A percentile compares a stretch with the other conserved stretches of the same genome.
Conservation (phyloP, 441 rosid genomes). For the Metrosideros polymorpha region DNA sequence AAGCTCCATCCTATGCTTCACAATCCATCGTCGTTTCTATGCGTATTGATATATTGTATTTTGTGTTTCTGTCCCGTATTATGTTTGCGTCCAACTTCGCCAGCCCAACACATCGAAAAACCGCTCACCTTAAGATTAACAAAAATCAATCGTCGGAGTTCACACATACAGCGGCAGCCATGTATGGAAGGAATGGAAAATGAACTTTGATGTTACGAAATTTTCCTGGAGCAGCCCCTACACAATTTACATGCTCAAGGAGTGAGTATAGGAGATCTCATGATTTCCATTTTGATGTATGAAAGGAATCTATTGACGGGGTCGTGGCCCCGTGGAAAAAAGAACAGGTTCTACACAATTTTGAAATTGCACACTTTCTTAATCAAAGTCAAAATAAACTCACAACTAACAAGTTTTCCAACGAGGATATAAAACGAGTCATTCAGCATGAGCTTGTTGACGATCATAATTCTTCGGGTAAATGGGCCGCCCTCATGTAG, state of each 20-base stretch:
- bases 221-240: not conserved
- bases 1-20: not conserved
- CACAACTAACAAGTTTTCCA: not conserved
- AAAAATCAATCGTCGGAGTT: not conserved
- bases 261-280: not conserved
- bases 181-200: not conserved
- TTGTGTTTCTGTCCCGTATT: not conserved
- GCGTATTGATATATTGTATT: not conserved
- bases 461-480: not conserved
- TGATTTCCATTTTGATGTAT: not conserved
- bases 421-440: not conserved
- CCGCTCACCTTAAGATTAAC: not conserved
- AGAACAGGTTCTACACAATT: not conserved
- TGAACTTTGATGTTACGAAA: not conserved
- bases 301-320: not conserved
- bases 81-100: not conserved
- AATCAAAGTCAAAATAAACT: not conserved
- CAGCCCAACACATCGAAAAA: not conserved
- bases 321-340: not conserved
- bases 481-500: not conserved
- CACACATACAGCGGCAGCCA: not conserved
- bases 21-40: fast-evolving
- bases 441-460: not conserved
- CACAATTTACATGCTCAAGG: not conserved
- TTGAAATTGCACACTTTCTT: not conserved